These are phyloP conservation scores for Colletotrichum brevisporum DNA, from an alignment of 2,329 filamentous ascomycete genomes.

Conservation along the genomic window DNA sequence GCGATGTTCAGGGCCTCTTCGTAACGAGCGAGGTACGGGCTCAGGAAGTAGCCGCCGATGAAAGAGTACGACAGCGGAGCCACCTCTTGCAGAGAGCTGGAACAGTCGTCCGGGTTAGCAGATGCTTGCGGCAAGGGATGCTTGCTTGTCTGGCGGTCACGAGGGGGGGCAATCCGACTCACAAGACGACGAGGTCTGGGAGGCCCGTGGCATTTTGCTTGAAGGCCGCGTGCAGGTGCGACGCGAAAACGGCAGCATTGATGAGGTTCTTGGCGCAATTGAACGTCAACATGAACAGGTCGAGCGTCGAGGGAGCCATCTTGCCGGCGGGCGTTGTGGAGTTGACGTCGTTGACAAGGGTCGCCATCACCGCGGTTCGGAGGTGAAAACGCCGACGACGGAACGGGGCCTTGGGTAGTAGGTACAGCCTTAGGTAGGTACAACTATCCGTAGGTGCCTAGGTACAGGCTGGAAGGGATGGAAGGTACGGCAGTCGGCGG, in stretches of 20 bases:
- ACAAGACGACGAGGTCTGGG: slow-evolving; percentile 71
- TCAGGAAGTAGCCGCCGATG: slow-evolving; percentile 84
- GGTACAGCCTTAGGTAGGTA: not conserved
- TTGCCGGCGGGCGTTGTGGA: slow-evolving; percentile 38
- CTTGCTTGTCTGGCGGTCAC: slow-evolving; percentile 5
- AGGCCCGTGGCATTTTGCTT: slow-evolving; percentile 60
- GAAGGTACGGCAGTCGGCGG: not conserved
- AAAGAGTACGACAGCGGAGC: slow-evolving; percentile 88
- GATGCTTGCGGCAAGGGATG: too few species aligned
- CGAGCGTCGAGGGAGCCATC: slow-evolving; percentile 66
- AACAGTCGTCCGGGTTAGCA: slow-evolving; percentile 34
- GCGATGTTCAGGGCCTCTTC: slow-evolving; percentile 80
- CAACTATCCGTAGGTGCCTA: not conserved
- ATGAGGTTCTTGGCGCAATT: slow-evolving; percentile 86
- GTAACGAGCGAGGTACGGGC: slow-evolving; percentile 81
- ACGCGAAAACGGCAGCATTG: slow-evolving; percentile 77
- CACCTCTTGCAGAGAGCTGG: slow-evolving; percentile 88
- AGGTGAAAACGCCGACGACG: slow-evolving; percentile 36
- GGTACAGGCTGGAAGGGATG: not conserved
- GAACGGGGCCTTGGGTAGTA: not conserved
- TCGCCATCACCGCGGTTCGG: slow-evolving; percentile 29
- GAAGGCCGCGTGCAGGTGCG: slow-evolving; percentile 76
- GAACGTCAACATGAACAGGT: slow-evolving; percentile 87
- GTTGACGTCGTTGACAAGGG: slow-evolving; percentile 34
- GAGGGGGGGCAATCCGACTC: slow-evolving; percentile 49